phyloP scores from a whole-genome alignment of 495 filamentous ascomycete genomes.

The Thermochaetoides thermophila region DNA sequence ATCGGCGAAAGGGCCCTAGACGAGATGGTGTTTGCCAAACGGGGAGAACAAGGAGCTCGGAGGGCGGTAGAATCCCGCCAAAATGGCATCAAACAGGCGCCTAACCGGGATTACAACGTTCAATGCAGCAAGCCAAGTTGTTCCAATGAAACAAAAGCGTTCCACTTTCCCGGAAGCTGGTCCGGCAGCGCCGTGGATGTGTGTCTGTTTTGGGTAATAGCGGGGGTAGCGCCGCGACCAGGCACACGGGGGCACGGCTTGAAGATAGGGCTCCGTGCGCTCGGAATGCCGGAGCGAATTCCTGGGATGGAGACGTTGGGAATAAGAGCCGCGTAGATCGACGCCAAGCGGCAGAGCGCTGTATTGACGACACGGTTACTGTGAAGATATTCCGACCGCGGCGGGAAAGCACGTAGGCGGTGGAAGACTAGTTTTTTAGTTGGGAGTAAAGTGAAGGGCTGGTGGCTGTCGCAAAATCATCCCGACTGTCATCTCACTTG shows the following conservation, averaged over 20 bases:
- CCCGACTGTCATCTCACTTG: too few relatives aligned
- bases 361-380: too few relatives aligned
- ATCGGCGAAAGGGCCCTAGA: neutral
- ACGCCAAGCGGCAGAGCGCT: too few relatives aligned
- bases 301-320: neutral
- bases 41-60: conserved; percentile 6
- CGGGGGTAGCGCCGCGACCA: neutral
- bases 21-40: conserved; percentile 5
- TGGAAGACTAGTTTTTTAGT: too few relatives aligned
- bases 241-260: neutral
- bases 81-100: neutral
- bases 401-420: too few relatives aligned
- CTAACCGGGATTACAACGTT: neutral
- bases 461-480: too few relatives aligned
- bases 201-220: conserved; percentile 3
- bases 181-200: conserved; percentile 2
- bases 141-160: conserved; percentile 4
- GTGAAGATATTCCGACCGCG: too few relatives aligned
- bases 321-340: neutral
- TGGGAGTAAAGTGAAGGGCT: too few relatives aligned
- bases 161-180: conserved; percentile 10
- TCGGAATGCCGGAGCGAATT: conserved; percentile 10
- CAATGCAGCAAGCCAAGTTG: neutral
- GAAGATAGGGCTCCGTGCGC: neutral
- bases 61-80: neutral